Evolutionary conservation across 225 moss, liverwort and hornwort genomes (phyloP).

Genomic region (Neckera pumila): DNA sequence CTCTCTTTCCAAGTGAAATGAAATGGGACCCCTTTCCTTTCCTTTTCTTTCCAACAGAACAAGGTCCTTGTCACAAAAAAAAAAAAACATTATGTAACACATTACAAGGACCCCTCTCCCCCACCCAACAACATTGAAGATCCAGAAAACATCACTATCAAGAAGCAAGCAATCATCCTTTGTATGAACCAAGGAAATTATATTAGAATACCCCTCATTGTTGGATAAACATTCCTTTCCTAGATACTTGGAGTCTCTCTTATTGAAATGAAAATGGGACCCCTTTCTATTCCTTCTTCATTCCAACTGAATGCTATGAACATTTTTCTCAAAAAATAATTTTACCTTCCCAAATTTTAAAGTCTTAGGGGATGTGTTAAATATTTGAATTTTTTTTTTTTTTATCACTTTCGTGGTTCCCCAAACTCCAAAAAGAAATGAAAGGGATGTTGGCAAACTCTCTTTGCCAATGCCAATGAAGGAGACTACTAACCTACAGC

Average conservation of each 20-base stretch:
- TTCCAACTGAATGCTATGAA: not conserved
- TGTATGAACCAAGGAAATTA: not conserved
- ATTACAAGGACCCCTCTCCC: too few species aligned
- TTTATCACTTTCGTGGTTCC: not conserved
- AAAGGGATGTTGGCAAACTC: too few species aligned
- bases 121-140: not conserved
- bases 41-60: not conserved
- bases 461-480: not conserved
- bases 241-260: not conserved
- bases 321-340: not conserved
- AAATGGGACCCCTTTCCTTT: not conserved
- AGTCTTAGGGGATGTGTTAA: not conserved
- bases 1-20: too few species aligned
- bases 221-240: not conserved
- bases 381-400: not conserved
- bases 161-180: not conserved
- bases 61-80: not conserved
- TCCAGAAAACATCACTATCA: rapidly evolving
- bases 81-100: too few species aligned
- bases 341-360: not conserved
- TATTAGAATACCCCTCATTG: not conserved
- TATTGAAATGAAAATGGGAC: not conserved
- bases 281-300: too few species aligned
- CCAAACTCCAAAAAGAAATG: too few species aligned
- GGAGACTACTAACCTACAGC: too few species aligned